These are phyloP conservation scores for Vitellaria paradoxa DNA, from an alignment of 179 eudicot species.

Conservation along the genomic window DNA sequence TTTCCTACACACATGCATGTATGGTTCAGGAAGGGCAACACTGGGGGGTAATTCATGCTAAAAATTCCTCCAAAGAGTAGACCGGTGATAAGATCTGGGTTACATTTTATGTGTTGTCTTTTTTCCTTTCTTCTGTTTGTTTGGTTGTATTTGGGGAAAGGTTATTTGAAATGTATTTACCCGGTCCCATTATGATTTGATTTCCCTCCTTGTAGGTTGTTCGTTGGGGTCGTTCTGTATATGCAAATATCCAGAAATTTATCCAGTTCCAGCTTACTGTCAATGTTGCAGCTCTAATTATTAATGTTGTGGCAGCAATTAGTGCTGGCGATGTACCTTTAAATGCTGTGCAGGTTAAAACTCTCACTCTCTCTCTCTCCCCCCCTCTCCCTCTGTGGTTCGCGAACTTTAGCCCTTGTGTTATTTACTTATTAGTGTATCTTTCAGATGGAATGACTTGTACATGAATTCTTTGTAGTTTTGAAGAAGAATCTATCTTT, in stretches of 20 bases:
- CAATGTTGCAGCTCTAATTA: constrained; percentile 83
- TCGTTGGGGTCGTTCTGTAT: constrained; percentile 97
- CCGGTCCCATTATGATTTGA: background rate
- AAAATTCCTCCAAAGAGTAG: background rate
- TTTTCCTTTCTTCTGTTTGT: background rate
- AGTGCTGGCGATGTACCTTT: constrained; percentile 84
- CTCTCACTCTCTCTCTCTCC: background rate
- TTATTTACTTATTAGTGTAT: no score
- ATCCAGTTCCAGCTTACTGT: constrained; percentile 99
- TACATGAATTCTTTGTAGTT: no score
- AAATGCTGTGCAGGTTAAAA: constrained; percentile 78
- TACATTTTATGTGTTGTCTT: background rate
- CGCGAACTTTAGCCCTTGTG: no score
- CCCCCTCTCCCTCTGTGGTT: background rate
- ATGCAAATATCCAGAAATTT: constrained; percentile 92
- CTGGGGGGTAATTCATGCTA: background rate
- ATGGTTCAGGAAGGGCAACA: no score
- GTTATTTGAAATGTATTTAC: background rate
- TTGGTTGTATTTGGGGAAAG: background rate
- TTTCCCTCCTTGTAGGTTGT: constrained; percentile 59
- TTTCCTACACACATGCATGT: no score
- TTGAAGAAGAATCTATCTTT: no score
- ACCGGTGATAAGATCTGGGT: background rate
- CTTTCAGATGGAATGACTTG: no score
- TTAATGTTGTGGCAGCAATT: constrained; percentile 89